Percentiles rank a stretch among this genome's conserved stretches.
Conservation (phyloP, 768 basidiomycete species). For the Rhizopogon roseolus region DNA sequence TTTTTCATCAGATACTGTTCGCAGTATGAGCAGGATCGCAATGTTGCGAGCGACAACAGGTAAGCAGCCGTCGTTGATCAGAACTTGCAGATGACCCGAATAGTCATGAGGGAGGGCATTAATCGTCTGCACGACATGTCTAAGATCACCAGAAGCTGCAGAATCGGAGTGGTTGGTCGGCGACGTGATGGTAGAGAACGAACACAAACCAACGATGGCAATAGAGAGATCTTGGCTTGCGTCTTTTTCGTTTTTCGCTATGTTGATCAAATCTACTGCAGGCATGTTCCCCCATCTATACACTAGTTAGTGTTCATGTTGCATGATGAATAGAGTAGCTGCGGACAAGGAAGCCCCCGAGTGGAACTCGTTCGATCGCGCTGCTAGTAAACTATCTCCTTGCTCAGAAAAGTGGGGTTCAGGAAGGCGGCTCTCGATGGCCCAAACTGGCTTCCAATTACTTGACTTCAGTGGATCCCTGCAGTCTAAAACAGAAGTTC, state of each 20-base stretch:
- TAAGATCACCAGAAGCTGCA: constrained; percentile 47
- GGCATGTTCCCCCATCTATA: constrained; percentile 31
- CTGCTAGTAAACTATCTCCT: constrained; percentile 6
- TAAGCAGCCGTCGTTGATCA: constrained; percentile 37
- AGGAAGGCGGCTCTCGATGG: constrained; percentile 15
- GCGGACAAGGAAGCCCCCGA: constrained; percentile 21
- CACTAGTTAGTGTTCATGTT: background rate
- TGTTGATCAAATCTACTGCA: constrained; percentile 28
- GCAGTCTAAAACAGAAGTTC: constrained; percentile 13
- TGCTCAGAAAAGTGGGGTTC: constrained; percentile 11
- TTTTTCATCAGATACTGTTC: constrained; percentile 23
- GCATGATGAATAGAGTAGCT: background rate
- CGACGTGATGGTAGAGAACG: background rate
- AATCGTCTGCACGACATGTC: constrained; percentile 37
- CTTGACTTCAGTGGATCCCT: constrained; percentile 16
- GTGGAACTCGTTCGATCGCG: constrained; percentile 21
- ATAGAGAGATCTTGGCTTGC: constrained; percentile 16
- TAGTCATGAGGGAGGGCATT: constrained; percentile 39
- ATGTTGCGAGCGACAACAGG: constrained; percentile 35
- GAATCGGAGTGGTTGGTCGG: background rate
- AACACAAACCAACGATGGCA: constrained; percentile 17
- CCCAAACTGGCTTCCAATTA: constrained; percentile 18
- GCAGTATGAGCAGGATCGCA: constrained; percentile 37
- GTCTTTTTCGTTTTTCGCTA: constrained; percentile 17
- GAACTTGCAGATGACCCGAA: constrained; percentile 32